These are phyloP conservation scores for Apiotrichum gamsii DNA, from an alignment of 1,284 basidiomycete species.

Conservation along the genomic window DNA sequence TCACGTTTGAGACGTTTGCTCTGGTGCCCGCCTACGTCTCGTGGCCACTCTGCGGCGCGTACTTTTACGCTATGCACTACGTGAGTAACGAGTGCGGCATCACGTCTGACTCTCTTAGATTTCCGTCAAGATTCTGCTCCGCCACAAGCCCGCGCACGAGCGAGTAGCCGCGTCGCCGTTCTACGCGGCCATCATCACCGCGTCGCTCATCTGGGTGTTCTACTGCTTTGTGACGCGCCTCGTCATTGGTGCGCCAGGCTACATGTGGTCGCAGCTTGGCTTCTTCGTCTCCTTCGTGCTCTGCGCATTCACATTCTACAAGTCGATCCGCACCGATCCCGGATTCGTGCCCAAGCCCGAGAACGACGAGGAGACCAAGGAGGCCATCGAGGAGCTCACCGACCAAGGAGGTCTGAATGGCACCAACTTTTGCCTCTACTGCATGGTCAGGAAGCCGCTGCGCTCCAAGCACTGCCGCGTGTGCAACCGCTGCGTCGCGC, in stretches of 20 bases:
- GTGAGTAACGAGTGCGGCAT: slow-evolving; percentile 52
- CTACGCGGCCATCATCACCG: slow-evolving; percentile 83
- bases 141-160: slow-evolving; percentile 31
- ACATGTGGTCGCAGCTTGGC: slow-evolving; percentile 65
- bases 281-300: slow-evolving; percentile 67
- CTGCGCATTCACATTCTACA: slow-evolving; percentile 85
- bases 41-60: slow-evolving; percentile 68
- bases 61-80: slow-evolving; percentile 89
- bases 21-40: slow-evolving; percentile 86
- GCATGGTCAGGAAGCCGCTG: slow-evolving; percentile 85
- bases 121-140: slow-evolving; percentile 27
- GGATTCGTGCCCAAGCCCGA: slow-evolving; percentile 78
- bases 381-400: slow-evolving; percentile 81
- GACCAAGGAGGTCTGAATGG: slow-evolving; percentile 83
- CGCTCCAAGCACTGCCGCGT: slow-evolving; percentile 92
- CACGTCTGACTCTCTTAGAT: too few relatives aligned
- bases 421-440: slow-evolving; percentile 90
- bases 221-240: slow-evolving; percentile 66
- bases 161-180: slow-evolving; percentile 59
- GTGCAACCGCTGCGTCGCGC: slow-evolving; percentile 81
- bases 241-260: slow-evolving; percentile 16
- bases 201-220: slow-evolving; percentile 77
- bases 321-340: slow-evolving; percentile 78
- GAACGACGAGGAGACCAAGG: slow-evolving; percentile 70
- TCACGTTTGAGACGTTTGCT: slow-evolving; percentile 75